Evolutionary conservation across 345 rosid genomes (phyloP).

Genomic region (Linum lewisii): DNA sequence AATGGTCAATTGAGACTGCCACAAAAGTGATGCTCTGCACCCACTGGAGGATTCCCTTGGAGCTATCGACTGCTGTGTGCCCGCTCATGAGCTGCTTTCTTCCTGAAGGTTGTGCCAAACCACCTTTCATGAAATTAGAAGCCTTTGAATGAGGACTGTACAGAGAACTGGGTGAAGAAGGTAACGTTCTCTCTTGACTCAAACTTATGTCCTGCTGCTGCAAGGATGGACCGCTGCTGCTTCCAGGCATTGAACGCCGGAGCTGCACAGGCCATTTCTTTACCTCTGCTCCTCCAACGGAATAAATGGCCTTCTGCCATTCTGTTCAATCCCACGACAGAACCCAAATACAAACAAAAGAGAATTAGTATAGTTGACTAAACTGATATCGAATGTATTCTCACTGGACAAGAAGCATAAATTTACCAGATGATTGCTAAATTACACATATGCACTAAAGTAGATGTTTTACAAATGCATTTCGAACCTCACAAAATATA

Average conservation of each 20-base stretch:
- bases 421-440: too few relatives aligned
- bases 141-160: conserved; percentile 76
- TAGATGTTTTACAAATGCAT: too few relatives aligned
- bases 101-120: conserved; percentile 62
- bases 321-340: conserved; percentile 39
- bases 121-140: conserved; percentile 80
- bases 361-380: not conserved
- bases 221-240: conserved; percentile 62
- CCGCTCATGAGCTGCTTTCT: conserved; percentile 80
- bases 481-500: not conserved
- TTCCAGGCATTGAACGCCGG: conserved; percentile 60
- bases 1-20: conserved; percentile 73
- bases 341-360: conserved; percentile 8
- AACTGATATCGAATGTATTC: too few relatives aligned
- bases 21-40: conserved; percentile 92
- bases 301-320: conserved; percentile 96
- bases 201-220: conserved; percentile 76
- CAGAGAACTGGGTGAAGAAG: conserved; percentile 76
- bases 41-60: conserved; percentile 93
- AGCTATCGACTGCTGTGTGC: conserved; percentile 50
- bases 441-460: too few relatives aligned
- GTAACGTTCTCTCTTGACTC: conserved; percentile 78
- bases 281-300: conserved; percentile 83
- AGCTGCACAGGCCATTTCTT: conserved; percentile 95
- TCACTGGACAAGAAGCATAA: too few relatives aligned